These are phyloP conservation scores for Aspergillus tubingensis DNA, from an alignment of 2,329 filamentous ascomycete species.

Conservation along the genomic window DNA sequence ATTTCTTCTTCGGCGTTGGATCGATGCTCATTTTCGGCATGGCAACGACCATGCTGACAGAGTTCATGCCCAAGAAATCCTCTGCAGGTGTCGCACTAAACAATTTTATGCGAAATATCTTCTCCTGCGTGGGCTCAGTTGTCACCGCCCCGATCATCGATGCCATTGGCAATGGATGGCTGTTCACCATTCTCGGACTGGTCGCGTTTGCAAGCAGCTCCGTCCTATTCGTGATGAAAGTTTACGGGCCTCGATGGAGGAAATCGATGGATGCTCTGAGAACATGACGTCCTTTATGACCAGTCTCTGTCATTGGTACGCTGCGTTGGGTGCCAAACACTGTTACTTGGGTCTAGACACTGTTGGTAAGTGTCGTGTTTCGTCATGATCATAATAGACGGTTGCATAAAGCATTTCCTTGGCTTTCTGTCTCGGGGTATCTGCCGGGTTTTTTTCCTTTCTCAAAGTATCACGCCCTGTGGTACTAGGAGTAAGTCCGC, in stretches of 20 bases:
- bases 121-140: constrained; percentile 70
- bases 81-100: constrained; percentile 76
- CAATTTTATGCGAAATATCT: constrained; percentile 78
- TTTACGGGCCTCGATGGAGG: constrained; percentile 65
- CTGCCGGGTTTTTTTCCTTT: background rate
- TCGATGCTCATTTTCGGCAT: constrained; percentile 77
- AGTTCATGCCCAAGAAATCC: constrained; percentile 73
- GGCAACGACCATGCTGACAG: constrained; percentile 79
- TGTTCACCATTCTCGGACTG: constrained; percentile 65
- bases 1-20: constrained; percentile 73
- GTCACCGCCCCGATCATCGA: constrained; percentile 70
- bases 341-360: background rate
- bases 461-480: background rate
- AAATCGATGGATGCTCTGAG: constrained; percentile 56
- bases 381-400: background rate
- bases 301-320: background rate
- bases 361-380: background rate
- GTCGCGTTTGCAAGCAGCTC: constrained; percentile 61
- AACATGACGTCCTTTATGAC: constrained; percentile 17
- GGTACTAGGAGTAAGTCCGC: background rate
- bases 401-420: constrained; percentile 4
- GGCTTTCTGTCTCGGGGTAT: background rate
- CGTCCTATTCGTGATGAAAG: constrained; percentile 62
- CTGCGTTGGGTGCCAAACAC: background rate
- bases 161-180: constrained; percentile 73